Percentiles rank a stretch among this genome's conserved stretches.
phyloP scores from a whole-genome alignment of 2,329 filamentous ascomycete genomes.

The Trichoderma endophyticum region DNA sequence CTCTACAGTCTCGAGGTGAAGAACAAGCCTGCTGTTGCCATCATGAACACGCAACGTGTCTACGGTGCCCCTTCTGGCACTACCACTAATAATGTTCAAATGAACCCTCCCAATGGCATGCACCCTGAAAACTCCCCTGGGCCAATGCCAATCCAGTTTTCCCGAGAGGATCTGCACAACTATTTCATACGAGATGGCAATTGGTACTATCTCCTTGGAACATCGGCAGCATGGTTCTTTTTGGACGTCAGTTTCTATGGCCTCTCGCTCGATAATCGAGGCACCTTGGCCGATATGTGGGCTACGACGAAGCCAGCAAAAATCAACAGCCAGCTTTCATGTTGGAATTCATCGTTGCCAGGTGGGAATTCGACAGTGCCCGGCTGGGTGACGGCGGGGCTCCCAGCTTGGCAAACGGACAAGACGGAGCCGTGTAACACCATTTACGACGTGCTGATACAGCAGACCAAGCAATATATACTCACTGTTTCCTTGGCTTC shows the following conservation, averaged over 20 bases:
- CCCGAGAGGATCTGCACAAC: slow-evolving; percentile 45
- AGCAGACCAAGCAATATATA: slow-evolving; percentile 52
- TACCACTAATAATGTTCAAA: slow-evolving; percentile 23
- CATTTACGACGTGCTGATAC: slow-evolving; percentile 50
- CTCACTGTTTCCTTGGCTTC: slow-evolving; percentile 51
- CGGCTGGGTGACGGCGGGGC: slow-evolving; percentile 36
- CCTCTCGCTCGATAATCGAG: slow-evolving; percentile 45
- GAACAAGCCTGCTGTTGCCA: slow-evolving; percentile 56
- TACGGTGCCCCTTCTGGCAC: slow-evolving; percentile 43
- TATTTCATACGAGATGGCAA: slow-evolving; percentile 46
- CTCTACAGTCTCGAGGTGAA: slow-evolving; percentile 64
- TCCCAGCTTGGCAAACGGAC: slow-evolving; percentile 51
- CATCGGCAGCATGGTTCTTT: slow-evolving; percentile 49
- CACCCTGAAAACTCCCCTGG: slow-evolving; percentile 33
- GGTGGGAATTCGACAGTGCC: slow-evolving; percentile 45
- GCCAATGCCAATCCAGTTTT: slow-evolving; percentile 48
- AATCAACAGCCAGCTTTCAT: slow-evolving; percentile 40
- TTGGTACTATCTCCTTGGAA: slow-evolving; percentile 38
- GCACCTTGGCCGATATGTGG: slow-evolving; percentile 38
- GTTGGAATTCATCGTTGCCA: slow-evolving; percentile 45
- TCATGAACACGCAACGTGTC: slow-evolving; percentile 57
- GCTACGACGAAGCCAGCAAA: slow-evolving; percentile 33
- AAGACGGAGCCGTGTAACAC: slow-evolving; percentile 47
- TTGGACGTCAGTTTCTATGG: slow-evolving; percentile 56
- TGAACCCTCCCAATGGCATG: slow-evolving; percentile 26